Evolutionary conservation across 225 moss, liverwort and hornwort genomes (phyloP).

Genomic region (Lunularia cruciata): DNA sequence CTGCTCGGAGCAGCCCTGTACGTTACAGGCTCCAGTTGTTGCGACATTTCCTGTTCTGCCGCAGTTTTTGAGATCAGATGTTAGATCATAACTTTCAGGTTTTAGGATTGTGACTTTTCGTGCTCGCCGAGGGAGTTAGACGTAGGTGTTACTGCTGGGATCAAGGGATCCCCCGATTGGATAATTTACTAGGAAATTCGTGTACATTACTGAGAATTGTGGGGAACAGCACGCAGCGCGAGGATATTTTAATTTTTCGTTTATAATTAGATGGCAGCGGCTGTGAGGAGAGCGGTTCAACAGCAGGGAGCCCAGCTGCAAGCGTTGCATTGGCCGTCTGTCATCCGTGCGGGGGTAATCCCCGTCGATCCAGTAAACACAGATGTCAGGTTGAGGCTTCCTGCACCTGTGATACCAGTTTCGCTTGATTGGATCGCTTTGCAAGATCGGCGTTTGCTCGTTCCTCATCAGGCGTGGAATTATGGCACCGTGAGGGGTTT

Average conservation of each 20-base stretch:
- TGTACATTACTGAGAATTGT: not conserved
- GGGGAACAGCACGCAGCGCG: not conserved
- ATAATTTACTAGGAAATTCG: not conserved
- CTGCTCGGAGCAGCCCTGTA: slow-evolving; percentile 40
- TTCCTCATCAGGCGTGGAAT: slow-evolving; percentile 72
- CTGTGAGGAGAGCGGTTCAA: slow-evolving; percentile 68
- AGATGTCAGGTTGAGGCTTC: slow-evolving; percentile 55
- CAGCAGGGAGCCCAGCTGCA: slow-evolving; percentile 63
- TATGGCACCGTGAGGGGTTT: slow-evolving; percentile 76
- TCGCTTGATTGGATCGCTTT: slow-evolving; percentile 50
- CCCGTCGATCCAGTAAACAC: slow-evolving; percentile 49
- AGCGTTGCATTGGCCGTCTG: slow-evolving; percentile 55
- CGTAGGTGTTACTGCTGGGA: not conserved
- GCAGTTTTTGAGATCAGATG: not conserved
- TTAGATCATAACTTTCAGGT: not conserved
- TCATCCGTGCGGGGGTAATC: slow-evolving; percentile 43
- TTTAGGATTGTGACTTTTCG: not conserved
- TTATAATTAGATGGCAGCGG: slow-evolving; percentile 57
- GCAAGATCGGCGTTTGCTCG: slow-evolving; percentile 55
- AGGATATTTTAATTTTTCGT: not conserved
- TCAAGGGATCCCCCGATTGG: not conserved
- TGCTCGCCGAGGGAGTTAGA: not conserved
- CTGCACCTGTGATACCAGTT: slow-evolving; percentile 32
- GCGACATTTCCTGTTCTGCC: not conserved
- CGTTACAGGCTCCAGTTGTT: not conserved